Evolutionary conservation across 139 green algal species (phyloP), one percentile per base, ranked within the genome.

Genomic region (Protoeuglena noctilucae): DNA sequence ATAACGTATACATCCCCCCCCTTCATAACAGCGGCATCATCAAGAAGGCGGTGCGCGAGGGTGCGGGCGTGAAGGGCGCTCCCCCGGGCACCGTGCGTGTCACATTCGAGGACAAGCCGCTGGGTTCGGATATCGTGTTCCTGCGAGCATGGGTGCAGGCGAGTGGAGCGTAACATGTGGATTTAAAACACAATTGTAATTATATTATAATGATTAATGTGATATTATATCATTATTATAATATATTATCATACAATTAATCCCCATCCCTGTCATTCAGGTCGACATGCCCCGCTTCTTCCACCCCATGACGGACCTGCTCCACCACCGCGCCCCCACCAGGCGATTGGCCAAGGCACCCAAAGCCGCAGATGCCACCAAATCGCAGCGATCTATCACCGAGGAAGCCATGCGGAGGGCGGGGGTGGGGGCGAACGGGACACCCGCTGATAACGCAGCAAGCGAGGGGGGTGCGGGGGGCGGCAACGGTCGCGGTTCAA

Each of bases 51-150:
- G 21, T 55, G 24, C 34, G 34, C 12, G 9, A 7, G 34, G 34
- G 34, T 7, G 64, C 47, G 48, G 51, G 29, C 40, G 34, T 26
- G 25, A 60, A 75, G 27, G 78, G 75, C 4, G 66, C 64, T 4
- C 67, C 64, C 17, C 80, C 92, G 30, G 88, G 88, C 24, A 64
- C 57, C 18, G 84, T 81, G 52, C 67, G 86, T 3, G 77, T 72
- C 28, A 86, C 79, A 0, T 97, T 98, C 67, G 91, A 98, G 65
- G 91, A 98, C 68, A 96, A 96, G 63, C 74, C 89, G 7, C 68
- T 97, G 43, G 62, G 87, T 34, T 81, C 63, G 7, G 91, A 98
- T 74, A 84, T 96, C 46, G 78, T 95, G 19, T 94, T 95, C 65
- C 66, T 94, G 45, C 67, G 85, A 23, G 81, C 88, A 0, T 98